Conservation (phyloP, 495 filamentous ascomycete genomes). For the Penicillium parvum region DNA sequence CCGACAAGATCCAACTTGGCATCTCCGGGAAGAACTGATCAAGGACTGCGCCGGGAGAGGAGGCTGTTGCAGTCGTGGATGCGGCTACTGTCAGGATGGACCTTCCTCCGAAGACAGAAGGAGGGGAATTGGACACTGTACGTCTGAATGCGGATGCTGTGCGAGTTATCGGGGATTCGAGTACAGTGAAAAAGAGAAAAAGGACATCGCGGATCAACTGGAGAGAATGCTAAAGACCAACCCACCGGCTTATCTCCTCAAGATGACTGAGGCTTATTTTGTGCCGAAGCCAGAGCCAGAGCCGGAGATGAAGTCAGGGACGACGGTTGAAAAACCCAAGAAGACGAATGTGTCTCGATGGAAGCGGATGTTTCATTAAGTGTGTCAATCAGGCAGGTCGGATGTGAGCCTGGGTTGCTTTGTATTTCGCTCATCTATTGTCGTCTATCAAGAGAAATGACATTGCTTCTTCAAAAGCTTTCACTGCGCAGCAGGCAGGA, state of each 20-base stretch:
- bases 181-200: too few species aligned
- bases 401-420: too few species aligned
- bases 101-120: neutral
- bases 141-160: constrained; percentile 3
- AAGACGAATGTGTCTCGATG: too few species aligned
- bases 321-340: too few species aligned
- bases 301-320: neutral
- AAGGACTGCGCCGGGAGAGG: constrained; percentile 1
- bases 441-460: too few species aligned
- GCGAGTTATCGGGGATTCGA: neutral
- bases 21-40: constrained; percentile 4
- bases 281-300: too few species aligned
- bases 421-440: too few species aligned
- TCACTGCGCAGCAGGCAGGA: neutral
- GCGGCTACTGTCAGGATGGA: neutral
- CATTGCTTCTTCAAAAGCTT: neutral
- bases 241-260: neutral
- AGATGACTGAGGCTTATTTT: neutral
- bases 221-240: neutral
- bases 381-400: too few species aligned
- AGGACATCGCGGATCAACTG: neutral
- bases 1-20: neutral
- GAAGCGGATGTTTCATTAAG: too few species aligned
- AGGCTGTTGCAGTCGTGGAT: constrained; percentile 1
- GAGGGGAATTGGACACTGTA: constrained; percentile 7